Evolutionary conservation across 257 asterid genomes (phyloP).

Genomic region (Nicotiana paniculata): DNA sequence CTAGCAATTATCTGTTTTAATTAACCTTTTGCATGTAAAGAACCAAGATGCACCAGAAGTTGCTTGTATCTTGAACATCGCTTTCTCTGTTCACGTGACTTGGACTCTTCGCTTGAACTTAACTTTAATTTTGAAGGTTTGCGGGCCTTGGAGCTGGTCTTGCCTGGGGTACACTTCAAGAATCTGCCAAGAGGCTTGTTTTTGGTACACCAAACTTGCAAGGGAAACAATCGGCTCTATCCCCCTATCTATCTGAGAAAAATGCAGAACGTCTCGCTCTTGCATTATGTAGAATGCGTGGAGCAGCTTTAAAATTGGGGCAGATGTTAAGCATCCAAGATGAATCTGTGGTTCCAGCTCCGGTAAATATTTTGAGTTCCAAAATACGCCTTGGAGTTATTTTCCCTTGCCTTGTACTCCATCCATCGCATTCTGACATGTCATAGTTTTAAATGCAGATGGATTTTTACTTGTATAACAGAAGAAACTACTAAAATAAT

Average conservation of each 20-base stretch:
- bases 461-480: not conserved
- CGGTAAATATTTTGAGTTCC: slow-evolving; percentile 38
- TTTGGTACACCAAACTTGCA: slow-evolving; percentile 55
- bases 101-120: slow-evolving; percentile 19
- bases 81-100: slow-evolving; percentile 11
- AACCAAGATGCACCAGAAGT: not conserved
- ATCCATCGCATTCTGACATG: not conserved
- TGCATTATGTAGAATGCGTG: slow-evolving; percentile 99
- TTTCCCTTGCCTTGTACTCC: not conserved
- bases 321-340: slow-evolving; percentile 98
- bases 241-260: slow-evolving; percentile 74
- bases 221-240: slow-evolving; percentile 37
- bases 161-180: slow-evolving; percentile 96
- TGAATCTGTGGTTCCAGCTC: slow-evolving; percentile 90
- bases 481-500: not conserved
- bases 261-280: slow-evolving; percentile 98
- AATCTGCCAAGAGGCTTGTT: slow-evolving; percentile 78
- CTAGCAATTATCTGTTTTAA: not conserved
- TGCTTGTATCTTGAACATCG: not conserved
- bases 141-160: slow-evolving; percentile 99
- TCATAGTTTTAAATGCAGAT: not conserved
- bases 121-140: slow-evolving; percentile 48
- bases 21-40: not conserved
- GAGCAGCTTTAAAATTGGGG: slow-evolving; percentile 95
- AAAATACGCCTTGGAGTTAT: not conserved